Conservation (phyloP, 2,329 filamentous ascomycete genomes). For the Pseudocercospora cruenta region DNA sequence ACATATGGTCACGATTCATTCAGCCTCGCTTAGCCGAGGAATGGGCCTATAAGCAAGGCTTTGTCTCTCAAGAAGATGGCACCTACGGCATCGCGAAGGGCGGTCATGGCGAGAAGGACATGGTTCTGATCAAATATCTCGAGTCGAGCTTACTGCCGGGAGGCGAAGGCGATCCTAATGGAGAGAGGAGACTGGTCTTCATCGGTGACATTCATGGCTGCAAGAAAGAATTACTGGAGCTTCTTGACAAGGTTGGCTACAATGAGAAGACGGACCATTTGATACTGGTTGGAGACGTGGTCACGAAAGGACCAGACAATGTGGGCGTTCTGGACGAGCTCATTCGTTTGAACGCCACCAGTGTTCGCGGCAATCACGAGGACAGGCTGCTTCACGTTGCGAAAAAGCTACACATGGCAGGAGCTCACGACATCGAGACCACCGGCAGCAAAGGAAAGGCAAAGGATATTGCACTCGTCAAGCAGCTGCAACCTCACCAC, state of each 20-base stretch:
- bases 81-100: conserved; percentile 37
- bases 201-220: conserved; percentile 95
- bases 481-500: conserved; percentile 36
- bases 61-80: conserved; percentile 34
- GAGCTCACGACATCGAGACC: conserved; percentile 6
- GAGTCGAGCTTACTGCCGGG: conserved; percentile 44
- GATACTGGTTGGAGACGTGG: conserved; percentile 75
- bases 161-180: conserved; percentile 38
- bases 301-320: conserved; percentile 87
- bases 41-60: conserved; percentile 40
- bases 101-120: conserved; percentile 38
- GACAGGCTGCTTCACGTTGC: conserved; percentile 71
- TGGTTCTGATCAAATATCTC: conserved; percentile 56
- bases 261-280: conserved; percentile 69
- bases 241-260: conserved; percentile 71
- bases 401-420: conserved; percentile 16
- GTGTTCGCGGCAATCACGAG: conserved; percentile 91
- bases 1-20: conserved; percentile 44
- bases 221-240: conserved; percentile 61
- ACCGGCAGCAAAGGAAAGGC: conserved; percentile 29
- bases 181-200: conserved; percentile 69
- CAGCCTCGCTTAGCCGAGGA: conserved; percentile 43
- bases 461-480: conserved; percentile 36
- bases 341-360: conserved; percentile 73
- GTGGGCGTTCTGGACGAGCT: conserved; percentile 75